phyloP scores from a whole-genome alignment of 805 yeast genomes.

The Yarrowia phangngaensis region DNA sequence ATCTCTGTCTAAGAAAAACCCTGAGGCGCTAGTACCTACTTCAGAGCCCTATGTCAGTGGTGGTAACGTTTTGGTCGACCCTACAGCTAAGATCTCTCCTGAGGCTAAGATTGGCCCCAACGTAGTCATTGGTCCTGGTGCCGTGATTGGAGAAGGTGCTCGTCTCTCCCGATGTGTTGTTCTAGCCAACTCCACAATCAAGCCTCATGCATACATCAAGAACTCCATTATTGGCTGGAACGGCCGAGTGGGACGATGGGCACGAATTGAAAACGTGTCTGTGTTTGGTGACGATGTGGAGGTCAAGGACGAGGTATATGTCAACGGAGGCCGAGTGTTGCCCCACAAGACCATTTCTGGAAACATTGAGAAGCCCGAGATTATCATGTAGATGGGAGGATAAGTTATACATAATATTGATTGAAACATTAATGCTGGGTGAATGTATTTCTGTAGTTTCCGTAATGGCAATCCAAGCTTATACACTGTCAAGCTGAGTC shows the following conservation, averaged over 20 bases:
- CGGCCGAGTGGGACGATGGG: slow-evolving; percentile 97
- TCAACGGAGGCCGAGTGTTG: slow-evolving; percentile 97
- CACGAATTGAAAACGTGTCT: slow-evolving; percentile 95
- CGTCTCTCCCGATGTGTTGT: slow-evolving; percentile 95
- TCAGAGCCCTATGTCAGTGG: slow-evolving; percentile 72
- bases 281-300: slow-evolving; percentile 99
- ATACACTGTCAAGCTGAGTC: too few relatives aligned
- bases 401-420: slow-evolving; percentile 22
- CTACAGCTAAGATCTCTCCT: slow-evolving; percentile 88
- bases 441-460: too few relatives aligned
- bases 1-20: slow-evolving; percentile 75
- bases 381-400: slow-evolving; percentile 70
- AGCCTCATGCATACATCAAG: slow-evolving; percentile 97
- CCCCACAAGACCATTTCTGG: slow-evolving; percentile 97
- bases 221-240: slow-evolving; percentile 99
- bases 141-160: slow-evolving; percentile 94
- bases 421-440: too few relatives aligned
- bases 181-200: slow-evolving; percentile 82
- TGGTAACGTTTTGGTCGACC: slow-evolving; percentile 91
- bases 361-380: slow-evolving; percentile 95
- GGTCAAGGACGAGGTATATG: slow-evolving; percentile 96
- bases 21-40: slow-evolving; percentile 59
- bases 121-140: slow-evolving; percentile 96
- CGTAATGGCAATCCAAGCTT: too few relatives aligned
- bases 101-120: slow-evolving; percentile 96